Evolutionary conservation across 192 early-diverging fungal species (phyloP).

Genomic region (Mycoemilia scoparia): DNA sequence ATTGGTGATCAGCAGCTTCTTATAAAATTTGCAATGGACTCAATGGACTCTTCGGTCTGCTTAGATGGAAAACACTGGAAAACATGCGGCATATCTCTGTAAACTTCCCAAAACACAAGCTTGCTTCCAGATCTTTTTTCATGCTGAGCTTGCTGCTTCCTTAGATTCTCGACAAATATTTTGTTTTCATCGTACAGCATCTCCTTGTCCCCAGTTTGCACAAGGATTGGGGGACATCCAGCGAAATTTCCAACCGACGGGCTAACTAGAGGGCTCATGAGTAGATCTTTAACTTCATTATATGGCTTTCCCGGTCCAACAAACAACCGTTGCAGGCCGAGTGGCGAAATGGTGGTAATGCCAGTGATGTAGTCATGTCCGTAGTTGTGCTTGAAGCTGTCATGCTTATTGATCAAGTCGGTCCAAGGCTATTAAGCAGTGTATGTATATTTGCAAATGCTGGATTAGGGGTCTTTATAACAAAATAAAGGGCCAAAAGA

Average conservation of each 20-base stretch:
- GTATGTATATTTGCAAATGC: no score
- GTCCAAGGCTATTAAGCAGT: slow-evolving; percentile 6
- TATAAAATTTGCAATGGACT: no score
- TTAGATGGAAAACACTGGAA: no score
- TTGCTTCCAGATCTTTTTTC: no score
- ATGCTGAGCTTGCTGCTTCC: no score
- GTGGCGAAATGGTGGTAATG: not conserved
- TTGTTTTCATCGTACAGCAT: slow-evolving; percentile 1
- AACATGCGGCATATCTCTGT: slow-evolving; percentile 2
- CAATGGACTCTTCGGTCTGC: no score
- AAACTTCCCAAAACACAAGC: not conserved
- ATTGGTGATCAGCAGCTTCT: no score
- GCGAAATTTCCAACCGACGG: not conserved
- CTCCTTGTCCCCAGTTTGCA: slow-evolving; percentile 2
- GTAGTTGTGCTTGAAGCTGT: not conserved
- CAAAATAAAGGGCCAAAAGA: no score
- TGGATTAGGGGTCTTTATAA: no score
- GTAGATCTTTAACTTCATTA: not conserved
- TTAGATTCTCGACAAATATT: no score
- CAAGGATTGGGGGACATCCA: not conserved
- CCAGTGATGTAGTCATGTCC: slow-evolving; percentile 1
- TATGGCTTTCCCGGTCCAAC: slow-evolving; percentile 1
- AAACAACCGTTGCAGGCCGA: not conserved
- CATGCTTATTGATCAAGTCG: slow-evolving; percentile 1
- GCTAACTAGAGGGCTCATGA: slow-evolving; percentile 2